Evolutionary conservation across 2,329 filamentous ascomycete genomes (phyloP), one percentile per base, ranked within the genome.

Genomic region (Monilinia polystroma): DNA sequence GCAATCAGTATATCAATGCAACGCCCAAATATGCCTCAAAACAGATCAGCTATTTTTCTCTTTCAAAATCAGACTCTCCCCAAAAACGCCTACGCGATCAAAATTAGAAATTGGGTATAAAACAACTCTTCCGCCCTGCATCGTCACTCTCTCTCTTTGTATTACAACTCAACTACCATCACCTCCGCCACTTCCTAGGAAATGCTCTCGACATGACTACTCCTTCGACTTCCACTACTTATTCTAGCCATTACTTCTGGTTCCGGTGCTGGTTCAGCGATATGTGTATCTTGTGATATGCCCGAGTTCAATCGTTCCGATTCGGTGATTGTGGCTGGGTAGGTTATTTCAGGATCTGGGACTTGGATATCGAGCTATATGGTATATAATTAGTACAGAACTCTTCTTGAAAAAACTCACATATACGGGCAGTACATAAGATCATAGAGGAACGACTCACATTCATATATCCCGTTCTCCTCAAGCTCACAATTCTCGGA

Each of bases 381-480:
- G 32, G 26, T 4, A 23, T 3, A 23, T 38, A n/a, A 47, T 79
- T 68, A 78, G 75, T 62, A 58, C 7, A 26, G 57, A 18, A 64
- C 59, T 43, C 55, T 41, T 43, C 20, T 43, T 53, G 38, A 58
- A 59, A 20, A 16, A 5, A 11, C n/a, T 4, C 2, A 35, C 3
- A 38, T 29, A 4, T 20, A 20, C 3, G 43, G 18, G 26, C 45
- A 49, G 62, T n/a, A 23, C 16, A n/a, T 23, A 35, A 16, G 43
- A 29, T 58, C 49, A 11, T 32, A 55, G 43, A 35, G 41, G n/a
- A 56, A 70, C 45, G 16, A 72, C 87, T 79, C 79, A 91, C 89
- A 72, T 84, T 93, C 87, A 97, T 89, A 78, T 97, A 97, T 1
- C 91, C 94, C 51, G 93, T 96, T 74, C 88, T 85, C 73, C 93